A percentile compares a stretch with the other conserved stretches of the same genome.
phyloP scores from a whole-genome alignment of 192 early-diverging fungal genomes.

The Podila epigama region DNA sequence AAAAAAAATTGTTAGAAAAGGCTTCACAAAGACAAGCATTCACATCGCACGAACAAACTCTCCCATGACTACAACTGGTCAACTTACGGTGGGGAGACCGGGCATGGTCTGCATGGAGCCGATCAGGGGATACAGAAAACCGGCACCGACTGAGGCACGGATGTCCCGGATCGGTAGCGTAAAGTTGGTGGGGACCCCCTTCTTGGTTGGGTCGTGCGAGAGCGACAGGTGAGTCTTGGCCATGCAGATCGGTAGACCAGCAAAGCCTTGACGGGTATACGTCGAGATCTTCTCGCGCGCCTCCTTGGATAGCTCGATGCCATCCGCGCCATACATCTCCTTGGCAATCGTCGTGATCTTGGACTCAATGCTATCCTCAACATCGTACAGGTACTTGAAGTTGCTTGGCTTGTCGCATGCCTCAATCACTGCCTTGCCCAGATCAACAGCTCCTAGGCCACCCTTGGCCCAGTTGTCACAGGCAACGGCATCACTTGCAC shows the following conservation, averaged over 20 bases:
- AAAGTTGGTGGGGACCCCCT: constrained; percentile 92
- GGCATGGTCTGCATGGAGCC: constrained; percentile 99
- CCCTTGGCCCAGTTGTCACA: constrained; percentile 94
- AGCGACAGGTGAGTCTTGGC: constrained; percentile 98
- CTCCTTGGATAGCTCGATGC: constrained; percentile 82
- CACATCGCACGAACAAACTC: too few species aligned
- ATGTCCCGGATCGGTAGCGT: constrained; percentile 95
- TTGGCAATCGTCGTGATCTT: constrained; percentile 96
- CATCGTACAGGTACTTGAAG: constrained; percentile 93
- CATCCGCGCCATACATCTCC: constrained; percentile 96
- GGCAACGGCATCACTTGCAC: constrained; percentile 85
- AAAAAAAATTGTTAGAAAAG: neutral
- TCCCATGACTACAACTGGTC: too few species aligned
- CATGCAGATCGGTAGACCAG: constrained; percentile 96
- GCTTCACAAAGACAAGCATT: neutral
- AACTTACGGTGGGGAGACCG: constrained; percentile 54
- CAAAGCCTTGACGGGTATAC: constrained; percentile 91
- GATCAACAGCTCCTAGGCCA: constrained; percentile 87
- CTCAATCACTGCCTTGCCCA: constrained; percentile 85
- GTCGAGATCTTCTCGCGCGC: constrained; percentile 88
- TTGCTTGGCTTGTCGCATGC: constrained; percentile 55
- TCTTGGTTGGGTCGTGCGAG: constrained; percentile 91
- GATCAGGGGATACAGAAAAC: constrained; percentile 96
- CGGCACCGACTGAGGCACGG: constrained; percentile 93
- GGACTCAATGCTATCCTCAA: constrained; percentile 75